phyloP scores from a whole-genome alignment of 495 filamentous ascomycete species.

The Aspergillus homomorphus region DNA sequence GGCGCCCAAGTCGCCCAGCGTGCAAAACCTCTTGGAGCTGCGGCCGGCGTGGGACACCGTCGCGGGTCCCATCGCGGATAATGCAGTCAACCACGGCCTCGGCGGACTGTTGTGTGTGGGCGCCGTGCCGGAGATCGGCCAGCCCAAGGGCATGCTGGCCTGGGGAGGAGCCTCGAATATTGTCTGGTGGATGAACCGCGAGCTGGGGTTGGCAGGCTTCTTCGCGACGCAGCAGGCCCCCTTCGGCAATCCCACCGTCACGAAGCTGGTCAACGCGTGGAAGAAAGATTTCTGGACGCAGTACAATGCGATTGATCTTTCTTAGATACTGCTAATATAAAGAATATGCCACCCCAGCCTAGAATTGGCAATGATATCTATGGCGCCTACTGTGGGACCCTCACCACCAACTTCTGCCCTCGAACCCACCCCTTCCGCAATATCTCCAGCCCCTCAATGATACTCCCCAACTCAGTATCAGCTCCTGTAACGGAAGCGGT shows the following conservation, averaged over 20 bases:
- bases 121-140: not conserved
- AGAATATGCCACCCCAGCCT: too few species aligned
- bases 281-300: constrained; percentile 12
- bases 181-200: constrained; percentile 13
- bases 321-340: not conserved
- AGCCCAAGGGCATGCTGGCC: constrained; percentile 1
- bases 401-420: not conserved
- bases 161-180: constrained; percentile 12
- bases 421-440: not conserved
- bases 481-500: not conserved
- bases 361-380: too few species aligned
- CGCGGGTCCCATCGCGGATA: not conserved
- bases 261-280: constrained; percentile 9
- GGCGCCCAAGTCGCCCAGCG: not conserved
- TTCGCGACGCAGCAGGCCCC: constrained; percentile 11
- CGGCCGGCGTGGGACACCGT: constrained; percentile 3
- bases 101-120: not conserved
- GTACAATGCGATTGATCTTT: not conserved
- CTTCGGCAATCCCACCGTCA: constrained; percentile 2
- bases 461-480: not conserved
- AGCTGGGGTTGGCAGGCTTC: constrained; percentile 7
- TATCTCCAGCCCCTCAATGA: not conserved
- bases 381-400: not conserved
- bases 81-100: constrained; percentile 8
- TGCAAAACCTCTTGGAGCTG: constrained; percentile 1